Conservation (phyloP, 2,329 filamentous ascomycete genomes). For the Zelopaecilomyces penicillatus region DNA sequence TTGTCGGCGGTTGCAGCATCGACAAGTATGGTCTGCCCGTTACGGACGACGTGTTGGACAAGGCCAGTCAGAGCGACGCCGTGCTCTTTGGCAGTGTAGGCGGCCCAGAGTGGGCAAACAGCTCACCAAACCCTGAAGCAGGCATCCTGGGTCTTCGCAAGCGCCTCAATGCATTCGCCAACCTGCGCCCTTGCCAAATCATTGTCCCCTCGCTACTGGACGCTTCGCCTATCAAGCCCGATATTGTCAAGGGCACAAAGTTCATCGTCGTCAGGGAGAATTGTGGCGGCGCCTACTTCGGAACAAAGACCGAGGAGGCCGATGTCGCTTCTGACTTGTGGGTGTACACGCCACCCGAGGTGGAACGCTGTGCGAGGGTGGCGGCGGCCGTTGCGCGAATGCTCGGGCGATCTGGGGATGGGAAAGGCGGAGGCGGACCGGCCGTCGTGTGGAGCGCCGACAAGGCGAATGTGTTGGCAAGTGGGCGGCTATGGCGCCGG, state of each 20-base stretch:
- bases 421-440: slow-evolving; percentile 21
- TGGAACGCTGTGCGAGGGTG: slow-evolving; percentile 39
- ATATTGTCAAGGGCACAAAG: slow-evolving; percentile 35
- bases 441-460: slow-evolving; percentile 39
- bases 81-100: slow-evolving; percentile 40
- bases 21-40: slow-evolving; percentile 35
- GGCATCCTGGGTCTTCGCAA: slow-evolving; percentile 33
- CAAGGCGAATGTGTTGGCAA: slow-evolving; percentile 46
- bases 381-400: slow-evolving; percentile 35
- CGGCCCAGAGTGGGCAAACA: slow-evolving; percentile 37
- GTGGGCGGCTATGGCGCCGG: slow-evolving; percentile 38
- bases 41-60: slow-evolving; percentile 34
- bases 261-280: slow-evolving; percentile 44
- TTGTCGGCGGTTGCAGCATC: slow-evolving; percentile 31
- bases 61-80: slow-evolving; percentile 32
- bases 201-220: slow-evolving; percentile 32
- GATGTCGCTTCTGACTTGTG: slow-evolving; percentile 39
- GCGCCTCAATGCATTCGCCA: slow-evolving; percentile 38
- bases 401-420: slow-evolving; percentile 16
- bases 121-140: slow-evolving; percentile 34
- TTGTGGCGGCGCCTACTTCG: slow-evolving; percentile 42
- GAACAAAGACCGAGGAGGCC: slow-evolving; percentile 34
- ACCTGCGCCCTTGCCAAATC: slow-evolving; percentile 40
- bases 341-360: slow-evolving; percentile 35
- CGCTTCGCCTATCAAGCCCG: slow-evolving; percentile 35